Base-by-base conservation (phyloP, 1,139 yeast species). In the Sporopachydermia cereana region DNA sequence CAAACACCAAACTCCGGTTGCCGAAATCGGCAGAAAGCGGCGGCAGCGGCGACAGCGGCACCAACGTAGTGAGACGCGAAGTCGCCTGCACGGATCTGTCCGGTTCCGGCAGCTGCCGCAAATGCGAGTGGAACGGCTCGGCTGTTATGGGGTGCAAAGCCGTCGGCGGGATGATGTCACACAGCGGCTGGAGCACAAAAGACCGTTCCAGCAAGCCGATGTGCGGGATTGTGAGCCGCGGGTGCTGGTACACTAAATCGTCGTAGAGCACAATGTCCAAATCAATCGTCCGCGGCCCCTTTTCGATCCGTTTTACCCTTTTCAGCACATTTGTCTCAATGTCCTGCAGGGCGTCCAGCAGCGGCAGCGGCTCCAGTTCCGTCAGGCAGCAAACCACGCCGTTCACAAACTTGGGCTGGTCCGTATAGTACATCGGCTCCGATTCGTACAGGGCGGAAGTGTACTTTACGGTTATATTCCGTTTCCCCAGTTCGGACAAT, bases 201-300 rank as follows among this genome's bases (percentile, higher is more conserved):
- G 89, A 76, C 49, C 99, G 72, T 52, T 88, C 95, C 46, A 86
- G 69, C 88, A 91, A 83, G 45, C 85, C 72, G 41, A 80, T 76
- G 61, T 91, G 99, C 1, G 98, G 99, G 18, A 91, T 70, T 24
- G 73, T 74, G 54, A 91, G 71, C 43, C 76, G 71, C 0, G 72
- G 66, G 1, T 75, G 67, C 56, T 81, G 82, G 49, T 69, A 46
- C 7, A 74, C 71, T 24, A 69, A 55, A 46, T 77, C 73, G 56
- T 79, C 93, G 54, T 77, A 88, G 22, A 91, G 64, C 14, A 91
- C 55, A 21, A 91, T 85, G 61, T 91, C 99, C 48, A 91, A 70
- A 57, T 91, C 99, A 47, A 91, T 84, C 7, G 83, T 66, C 48
- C 99, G 69, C 3, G 98, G 98, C 0, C 98, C 96, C 57, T 91